Evolutionary conservation across 257 asterid genomes (phyloP), one percentile per base, ranked within the genome.

Genomic region (Prunella vulgaris): DNA sequence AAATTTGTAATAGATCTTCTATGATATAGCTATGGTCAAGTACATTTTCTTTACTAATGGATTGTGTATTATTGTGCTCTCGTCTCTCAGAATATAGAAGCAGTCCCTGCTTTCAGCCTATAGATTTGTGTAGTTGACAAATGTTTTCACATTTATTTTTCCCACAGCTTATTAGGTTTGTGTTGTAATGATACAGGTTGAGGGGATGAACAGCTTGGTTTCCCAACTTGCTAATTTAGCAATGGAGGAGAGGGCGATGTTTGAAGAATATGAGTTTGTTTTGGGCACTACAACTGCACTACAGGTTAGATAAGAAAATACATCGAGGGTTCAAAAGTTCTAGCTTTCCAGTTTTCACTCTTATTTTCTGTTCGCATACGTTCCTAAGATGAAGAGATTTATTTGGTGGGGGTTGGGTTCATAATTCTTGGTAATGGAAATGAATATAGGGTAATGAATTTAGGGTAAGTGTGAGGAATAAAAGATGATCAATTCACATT

Each of bases 151-250:
- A 48, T 24, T n/a, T 61, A 24, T 60, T 10, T 49, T 30, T 15
- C 57, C 30, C 15, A n/a, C 52, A 6, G 6, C 28, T 49, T 64
- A 62, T 49, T 24, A 70, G 68, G 46, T 67, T 28, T 60, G 20
- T 33, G 27, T 33, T 70, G 73, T 46, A 52, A 49, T 70, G 70
- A 52, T 80, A 33, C 75, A 86, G 88, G 86, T 81, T 76, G 85
- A 84, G 56, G 78, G 78, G 61, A 79, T 78, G 79, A 79, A 79
- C 68, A 38, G 63, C 57, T 69, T 77, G 81, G 81, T 84, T 59
- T 77, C 84, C 10, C 81, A 81, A 63, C 88, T 86, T 67, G 86
- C 90, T 66, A 61, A 70, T 63, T 24, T 82, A 74, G 81, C 85
- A 70, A 79, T 85, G 21, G 77, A 78, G 21, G 85, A 77, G 54